A percentile compares a stretch with the other conserved stretches of the same genome.
Conservation (phyloP, 2,329 filamentous ascomycete genomes). For the Dactylellina haptotyla region DNA sequence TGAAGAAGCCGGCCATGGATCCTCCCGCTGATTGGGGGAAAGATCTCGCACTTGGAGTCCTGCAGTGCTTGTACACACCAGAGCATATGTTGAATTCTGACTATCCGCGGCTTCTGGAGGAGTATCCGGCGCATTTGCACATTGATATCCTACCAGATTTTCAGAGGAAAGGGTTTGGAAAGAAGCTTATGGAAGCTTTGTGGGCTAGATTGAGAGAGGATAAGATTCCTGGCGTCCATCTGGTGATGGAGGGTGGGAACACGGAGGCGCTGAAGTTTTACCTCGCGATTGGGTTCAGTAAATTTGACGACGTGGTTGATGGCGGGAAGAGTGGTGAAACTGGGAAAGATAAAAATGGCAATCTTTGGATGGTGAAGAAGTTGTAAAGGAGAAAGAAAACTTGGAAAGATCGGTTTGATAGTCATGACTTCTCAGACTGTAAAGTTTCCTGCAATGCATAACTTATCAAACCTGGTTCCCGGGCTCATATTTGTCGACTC, state of each 20-base stretch:
- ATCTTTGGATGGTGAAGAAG: conserved; percentile 52
- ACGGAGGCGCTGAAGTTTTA: conserved; percentile 55
- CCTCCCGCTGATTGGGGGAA: conserved; percentile 54
- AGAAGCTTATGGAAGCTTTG: conserved; percentile 58
- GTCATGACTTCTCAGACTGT: too few species aligned
- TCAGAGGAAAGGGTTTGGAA: conserved; percentile 60
- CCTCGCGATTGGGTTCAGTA: conserved; percentile 42
- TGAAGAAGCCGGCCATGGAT: conserved; percentile 42
- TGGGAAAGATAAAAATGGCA: conserved; percentile 41
- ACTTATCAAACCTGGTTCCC: neutral
- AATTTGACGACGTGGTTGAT: conserved; percentile 39
- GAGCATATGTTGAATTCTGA: conserved; percentile 31
- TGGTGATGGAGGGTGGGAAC: conserved; percentile 61
- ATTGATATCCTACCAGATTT: conserved; percentile 60
- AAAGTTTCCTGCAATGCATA: too few species aligned
- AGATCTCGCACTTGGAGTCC: conserved; percentile 49
- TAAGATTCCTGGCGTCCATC: conserved; percentile 60
- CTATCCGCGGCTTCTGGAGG: conserved; percentile 49
- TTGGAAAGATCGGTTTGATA: neutral
- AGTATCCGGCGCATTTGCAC: conserved; percentile 61
- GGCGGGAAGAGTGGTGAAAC: conserved; percentile 42
- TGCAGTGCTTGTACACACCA: conserved; percentile 41
- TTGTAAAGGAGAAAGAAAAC: conserved; percentile 12
- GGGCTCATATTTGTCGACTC: neutral
- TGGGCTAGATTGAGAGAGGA: conserved; percentile 56